These are phyloP conservation scores for Coemansia asiatica DNA, from an alignment of 192 early-diverging fungal genomes.

Conservation along the genomic window DNA sequence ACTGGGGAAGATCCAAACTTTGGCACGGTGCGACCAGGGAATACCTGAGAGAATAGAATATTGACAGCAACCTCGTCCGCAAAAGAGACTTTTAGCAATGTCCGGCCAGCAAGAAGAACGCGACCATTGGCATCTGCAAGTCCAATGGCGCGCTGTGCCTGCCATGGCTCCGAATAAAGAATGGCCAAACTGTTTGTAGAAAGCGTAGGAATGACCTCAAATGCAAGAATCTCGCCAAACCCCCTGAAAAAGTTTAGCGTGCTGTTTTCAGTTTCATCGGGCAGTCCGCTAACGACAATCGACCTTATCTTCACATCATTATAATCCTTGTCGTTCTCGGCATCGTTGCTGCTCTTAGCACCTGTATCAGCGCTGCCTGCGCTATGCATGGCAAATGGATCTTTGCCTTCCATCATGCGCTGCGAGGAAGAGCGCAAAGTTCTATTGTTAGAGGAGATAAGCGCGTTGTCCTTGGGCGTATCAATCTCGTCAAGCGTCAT, in stretches of 20 bases:
- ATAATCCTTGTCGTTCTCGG: slow-evolving; percentile 28
- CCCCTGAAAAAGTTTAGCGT: slow-evolving; percentile 38
- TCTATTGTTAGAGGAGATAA: slow-evolving; percentile 5
- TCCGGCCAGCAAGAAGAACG: slow-evolving; percentile 31
- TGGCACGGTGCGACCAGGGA: slow-evolving; percentile 30
- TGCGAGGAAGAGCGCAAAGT: background rate
- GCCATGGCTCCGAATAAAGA: slow-evolving; percentile 50
- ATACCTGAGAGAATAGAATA: slow-evolving; percentile 33
- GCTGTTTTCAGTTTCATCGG: slow-evolving; percentile 31
- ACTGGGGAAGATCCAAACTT: slow-evolving; percentile 22
- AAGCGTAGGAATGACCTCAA: slow-evolving; percentile 20
- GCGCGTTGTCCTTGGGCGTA: background rate
- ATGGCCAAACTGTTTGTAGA: slow-evolving; percentile 30
- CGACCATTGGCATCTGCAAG: slow-evolving; percentile 30
- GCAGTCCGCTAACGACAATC: slow-evolving; percentile 33
- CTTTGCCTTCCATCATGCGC: background rate
- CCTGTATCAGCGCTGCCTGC: background rate
- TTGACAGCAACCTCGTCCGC: slow-evolving; percentile 30
- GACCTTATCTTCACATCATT: slow-evolving; percentile 39
- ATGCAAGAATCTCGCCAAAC: slow-evolving; percentile 41
- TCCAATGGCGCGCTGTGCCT: slow-evolving; percentile 44
- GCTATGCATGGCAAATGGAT: slow-evolving; percentile 20
- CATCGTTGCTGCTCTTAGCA: background rate
- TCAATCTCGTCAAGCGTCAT: slow-evolving; percentile 50
- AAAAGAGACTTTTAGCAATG: slow-evolving; percentile 18